Conservation (phyloP, 495 filamentous ascomycete species). For the Lophium mytilinum region DNA sequence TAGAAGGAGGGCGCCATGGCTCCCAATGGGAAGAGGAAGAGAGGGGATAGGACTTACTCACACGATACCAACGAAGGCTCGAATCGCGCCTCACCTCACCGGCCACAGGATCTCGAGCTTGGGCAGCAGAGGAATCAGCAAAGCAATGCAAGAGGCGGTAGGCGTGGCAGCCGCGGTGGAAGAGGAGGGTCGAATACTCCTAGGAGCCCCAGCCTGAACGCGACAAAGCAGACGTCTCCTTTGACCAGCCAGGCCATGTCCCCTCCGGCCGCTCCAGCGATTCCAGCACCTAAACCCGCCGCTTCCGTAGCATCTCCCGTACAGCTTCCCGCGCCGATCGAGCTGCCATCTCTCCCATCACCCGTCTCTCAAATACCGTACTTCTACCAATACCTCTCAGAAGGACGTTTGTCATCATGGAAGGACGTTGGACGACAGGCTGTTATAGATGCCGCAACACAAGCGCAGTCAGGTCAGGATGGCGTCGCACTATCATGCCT, state of each 20-base stretch:
- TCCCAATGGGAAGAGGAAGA: constrained; percentile 50
- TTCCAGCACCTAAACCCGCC: constrained; percentile 9
- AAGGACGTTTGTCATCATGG: constrained; percentile 45
- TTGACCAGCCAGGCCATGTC: constrained; percentile 4
- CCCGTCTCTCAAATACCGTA: constrained; percentile 34
- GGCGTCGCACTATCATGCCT: constrained; percentile 55
- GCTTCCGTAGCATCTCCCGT: background rate
- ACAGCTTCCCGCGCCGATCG: background rate
- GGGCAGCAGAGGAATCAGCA: constrained; percentile 52
- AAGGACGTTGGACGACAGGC: constrained; percentile 37
- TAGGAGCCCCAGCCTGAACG: constrained; percentile 2
- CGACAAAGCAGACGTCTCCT: constrained; percentile 8
- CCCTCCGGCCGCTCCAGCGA: constrained; percentile 5
- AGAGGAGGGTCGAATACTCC: constrained; percentile 28
- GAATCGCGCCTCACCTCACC: constrained; percentile 54
- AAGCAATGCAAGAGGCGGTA: constrained; percentile 28
- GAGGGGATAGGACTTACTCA: constrained; percentile 46
- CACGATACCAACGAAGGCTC: constrained; percentile 45
- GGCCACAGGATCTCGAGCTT: constrained; percentile 50
- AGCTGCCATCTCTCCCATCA: constrained; percentile 25
- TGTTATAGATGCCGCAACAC: constrained; percentile 39
- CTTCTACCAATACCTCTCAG: constrained; percentile 51
- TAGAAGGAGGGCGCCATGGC: constrained; percentile 15
- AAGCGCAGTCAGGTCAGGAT: constrained; percentile 58
- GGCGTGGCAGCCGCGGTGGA: constrained; percentile 38